phyloP scores from a whole-genome alignment of 2,329 filamentous ascomycete species.

The Fusarium multiceps region DNA sequence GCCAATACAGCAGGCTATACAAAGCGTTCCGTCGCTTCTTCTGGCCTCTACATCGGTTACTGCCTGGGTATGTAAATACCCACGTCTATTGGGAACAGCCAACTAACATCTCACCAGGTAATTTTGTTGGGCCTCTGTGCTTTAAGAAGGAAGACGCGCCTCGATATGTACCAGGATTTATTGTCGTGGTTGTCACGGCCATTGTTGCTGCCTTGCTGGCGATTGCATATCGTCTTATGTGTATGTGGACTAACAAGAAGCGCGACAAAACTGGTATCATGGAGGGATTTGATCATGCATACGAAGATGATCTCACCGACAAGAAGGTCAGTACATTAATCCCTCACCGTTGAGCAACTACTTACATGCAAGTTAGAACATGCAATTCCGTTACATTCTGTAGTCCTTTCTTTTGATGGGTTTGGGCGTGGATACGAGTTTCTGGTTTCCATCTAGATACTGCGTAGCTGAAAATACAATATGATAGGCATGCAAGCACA shows the following conservation, averaged over 20 bases:
- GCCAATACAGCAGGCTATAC: constrained; percentile 65
- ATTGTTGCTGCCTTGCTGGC: constrained; percentile 49
- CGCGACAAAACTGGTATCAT: constrained; percentile 55
- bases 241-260: constrained; percentile 56
- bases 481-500: too few species aligned
- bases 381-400: constrained; percentile 37
- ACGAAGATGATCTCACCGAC: constrained; percentile 64
- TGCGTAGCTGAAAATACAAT: too few species aligned
- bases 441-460: too few species aligned
- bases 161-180: constrained; percentile 54
- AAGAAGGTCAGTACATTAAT: constrained; percentile 39
- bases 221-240: constrained; percentile 57
- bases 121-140: constrained; percentile 58
- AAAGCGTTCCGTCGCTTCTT: constrained; percentile 60
- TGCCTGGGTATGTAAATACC: constrained; percentile 53
- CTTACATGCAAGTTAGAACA: constrained; percentile 19
- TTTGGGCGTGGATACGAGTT: too few species aligned
- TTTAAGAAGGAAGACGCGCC: constrained; percentile 56
- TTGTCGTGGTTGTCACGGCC: constrained; percentile 52
- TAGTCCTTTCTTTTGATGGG: neutral
- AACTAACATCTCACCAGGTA: constrained; percentile 35
- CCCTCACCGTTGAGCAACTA: fast-evolving
- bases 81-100: too few species aligned
- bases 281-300: constrained; percentile 64
- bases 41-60: constrained; percentile 63